A percentile compares a stretch with the other conserved stretches of the same genome.
Conservation (phyloP, 2,329 filamentous ascomycete species). For the Furcasterigmium furcatum region DNA sequence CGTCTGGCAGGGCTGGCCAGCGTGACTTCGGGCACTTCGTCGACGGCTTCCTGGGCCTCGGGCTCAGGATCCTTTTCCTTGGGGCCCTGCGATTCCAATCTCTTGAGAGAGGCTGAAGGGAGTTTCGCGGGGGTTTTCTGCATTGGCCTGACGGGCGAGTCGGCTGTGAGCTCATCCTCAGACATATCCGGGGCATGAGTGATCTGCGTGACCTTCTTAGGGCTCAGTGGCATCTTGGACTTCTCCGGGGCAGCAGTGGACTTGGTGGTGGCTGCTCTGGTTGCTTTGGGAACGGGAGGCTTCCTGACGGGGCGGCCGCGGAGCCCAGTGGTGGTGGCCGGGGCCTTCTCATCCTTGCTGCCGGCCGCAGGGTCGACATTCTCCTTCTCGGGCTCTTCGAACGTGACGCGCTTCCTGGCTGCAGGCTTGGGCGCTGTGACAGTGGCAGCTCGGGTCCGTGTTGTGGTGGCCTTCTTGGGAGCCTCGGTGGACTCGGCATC, state of each 20-base stretch:
- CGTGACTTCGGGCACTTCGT: conserved; percentile 11
- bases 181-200: conserved; percentile 43
- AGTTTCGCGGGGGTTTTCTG: conserved; percentile 55
- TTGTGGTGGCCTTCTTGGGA: conserved; percentile 15
- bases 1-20: conserved; percentile 56
- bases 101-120: conserved; percentile 28
- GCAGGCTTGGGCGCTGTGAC: conserved; percentile 35
- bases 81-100: conserved; percentile 21
- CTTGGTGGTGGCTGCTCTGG: conserved; percentile 22
- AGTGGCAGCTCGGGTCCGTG: conserved; percentile 19
- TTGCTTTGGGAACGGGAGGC: conserved; percentile 23
- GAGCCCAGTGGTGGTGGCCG: conserved; percentile 29
- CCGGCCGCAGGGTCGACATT: conserved; percentile 46
- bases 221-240: conserved; percentile 53
- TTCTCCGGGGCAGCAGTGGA: conserved; percentile 20
- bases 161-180: conserved; percentile 57
- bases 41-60: conserved; percentile 4
- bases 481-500: conserved; percentile 18
- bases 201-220: conserved; percentile 63
- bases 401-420: conserved; percentile 60
- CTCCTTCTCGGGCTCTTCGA: conserved; percentile 64
- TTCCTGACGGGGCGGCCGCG: conserved; percentile 43
- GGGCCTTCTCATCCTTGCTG: conserved; percentile 23
- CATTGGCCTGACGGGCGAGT: conserved; percentile 47
- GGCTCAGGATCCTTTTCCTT: conserved; percentile 14